These are phyloP conservation scores for Arthrobotrys entomopaga DNA, from an alignment of 2,329 filamentous ascomycete species.

Conservation along the genomic window DNA sequence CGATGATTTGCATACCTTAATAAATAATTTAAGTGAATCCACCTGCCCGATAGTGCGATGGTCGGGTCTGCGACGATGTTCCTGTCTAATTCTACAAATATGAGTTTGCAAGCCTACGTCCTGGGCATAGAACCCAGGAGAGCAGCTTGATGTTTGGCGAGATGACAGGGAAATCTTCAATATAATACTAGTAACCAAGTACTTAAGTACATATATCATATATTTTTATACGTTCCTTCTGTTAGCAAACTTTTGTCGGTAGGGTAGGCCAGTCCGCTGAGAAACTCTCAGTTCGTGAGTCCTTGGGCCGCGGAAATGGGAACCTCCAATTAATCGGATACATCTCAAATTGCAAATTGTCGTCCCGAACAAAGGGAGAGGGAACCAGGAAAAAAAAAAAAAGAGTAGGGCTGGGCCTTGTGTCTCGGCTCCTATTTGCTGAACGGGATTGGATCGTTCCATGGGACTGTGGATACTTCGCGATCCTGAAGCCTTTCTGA, in stretches of 20 bases:
- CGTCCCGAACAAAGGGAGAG: no score
- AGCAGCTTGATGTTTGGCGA: conserved; percentile 12
- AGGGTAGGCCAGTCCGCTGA: conserved; percentile 17
- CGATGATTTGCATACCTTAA: no score
- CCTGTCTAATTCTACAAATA: conserved; percentile 12
- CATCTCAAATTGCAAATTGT: conserved; percentile 16
- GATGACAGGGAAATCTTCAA: conserved; percentile 15
- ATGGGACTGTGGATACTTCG: conserved; percentile 29
- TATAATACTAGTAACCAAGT: background rate
- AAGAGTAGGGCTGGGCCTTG: conserved; percentile 30
- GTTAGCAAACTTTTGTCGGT: background rate
- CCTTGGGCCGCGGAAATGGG: conserved; percentile 26
- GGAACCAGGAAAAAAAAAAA: no score
- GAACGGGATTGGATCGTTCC: conserved; percentile 6
- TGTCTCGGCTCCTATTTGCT: conserved; percentile 31
- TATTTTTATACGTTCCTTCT: background rate
- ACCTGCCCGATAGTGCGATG: conserved; percentile 47
- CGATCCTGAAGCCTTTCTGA: conserved; percentile 51
- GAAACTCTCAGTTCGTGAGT: conserved; percentile 18
- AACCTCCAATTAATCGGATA: conserved; percentile 20
- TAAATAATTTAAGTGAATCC: conserved; percentile 17
- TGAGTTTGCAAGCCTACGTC: conserved; percentile 15
- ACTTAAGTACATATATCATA: background rate
- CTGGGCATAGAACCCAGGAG: background rate
- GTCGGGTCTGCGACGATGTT: conserved; percentile 2